These are phyloP conservation scores for Cardamine resedifolia DNA, from an alignment of 345 rosid species.

Conservation along the genomic window DNA sequence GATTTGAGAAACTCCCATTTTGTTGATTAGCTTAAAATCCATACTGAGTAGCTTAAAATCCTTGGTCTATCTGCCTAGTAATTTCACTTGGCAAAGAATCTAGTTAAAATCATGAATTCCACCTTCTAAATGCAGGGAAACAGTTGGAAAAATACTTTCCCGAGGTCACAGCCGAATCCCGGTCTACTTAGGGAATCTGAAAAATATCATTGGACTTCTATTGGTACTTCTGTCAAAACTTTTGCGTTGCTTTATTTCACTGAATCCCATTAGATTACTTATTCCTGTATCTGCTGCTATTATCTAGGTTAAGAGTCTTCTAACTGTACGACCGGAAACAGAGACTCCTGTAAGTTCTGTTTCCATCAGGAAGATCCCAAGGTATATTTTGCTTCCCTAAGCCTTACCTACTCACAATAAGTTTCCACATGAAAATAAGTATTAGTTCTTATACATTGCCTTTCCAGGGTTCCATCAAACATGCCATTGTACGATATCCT, in stretches of 20 bases:
- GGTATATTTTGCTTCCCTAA: conserved; percentile 40
- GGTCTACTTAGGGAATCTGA: conserved; percentile 65
- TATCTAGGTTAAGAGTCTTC: conserved; percentile 71
- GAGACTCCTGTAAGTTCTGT: conserved; percentile 81
- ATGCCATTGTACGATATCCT: conserved; percentile 90
- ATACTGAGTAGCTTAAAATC: neutral
- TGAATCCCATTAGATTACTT: neutral
- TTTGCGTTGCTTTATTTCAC: conserved; percentile 21
- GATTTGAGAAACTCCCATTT: neutral
- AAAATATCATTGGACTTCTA: conserved; percentile 74
- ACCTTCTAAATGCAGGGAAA: conserved; percentile 60
- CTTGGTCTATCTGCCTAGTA: neutral
- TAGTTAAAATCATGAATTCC: neutral
- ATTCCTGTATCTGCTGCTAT: conserved; percentile 1
- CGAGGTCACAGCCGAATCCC: conserved; percentile 85
- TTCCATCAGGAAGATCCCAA: conserved; percentile 75
- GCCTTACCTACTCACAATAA: neutral
- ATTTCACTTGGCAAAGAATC: neutral
- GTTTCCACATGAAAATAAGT: conserved; percentile 18
- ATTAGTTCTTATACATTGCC: conserved; percentile 22
- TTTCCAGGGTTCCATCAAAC: conserved; percentile 71
- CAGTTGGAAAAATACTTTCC: conserved; percentile 75
- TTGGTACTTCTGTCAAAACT: conserved; percentile 49
- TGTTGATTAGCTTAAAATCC: neutral
- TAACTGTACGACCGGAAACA: conserved; percentile 75